A percentile compares a stretch with the other conserved stretches of the same genome.
Evolutionary conservation across 2,329 filamentous ascomycete species (phyloP).

Genomic region (Parafenestella ontariensis): DNA sequence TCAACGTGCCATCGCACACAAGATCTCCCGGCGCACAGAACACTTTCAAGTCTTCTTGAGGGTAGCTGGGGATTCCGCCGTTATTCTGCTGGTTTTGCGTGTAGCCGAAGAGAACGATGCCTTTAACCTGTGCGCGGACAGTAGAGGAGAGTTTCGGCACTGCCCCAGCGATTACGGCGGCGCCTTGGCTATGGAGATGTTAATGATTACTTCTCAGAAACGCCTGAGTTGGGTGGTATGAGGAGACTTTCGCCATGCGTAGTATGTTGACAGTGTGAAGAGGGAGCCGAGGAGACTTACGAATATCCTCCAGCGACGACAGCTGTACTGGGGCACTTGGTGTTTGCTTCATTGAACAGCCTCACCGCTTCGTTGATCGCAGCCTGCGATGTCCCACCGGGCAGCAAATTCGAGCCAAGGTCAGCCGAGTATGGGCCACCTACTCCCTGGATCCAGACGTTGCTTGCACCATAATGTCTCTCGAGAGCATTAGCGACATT

Average conservation of each 20-base stretch:
- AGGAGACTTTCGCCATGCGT: neutral
- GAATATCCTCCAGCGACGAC: slow-evolving; percentile 53
- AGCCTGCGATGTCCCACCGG: slow-evolving; percentile 38
- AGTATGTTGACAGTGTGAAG: neutral
- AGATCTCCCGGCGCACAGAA: slow-evolving; percentile 46
- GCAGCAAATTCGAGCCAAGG: slow-evolving; percentile 42
- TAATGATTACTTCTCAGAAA: too few species aligned
- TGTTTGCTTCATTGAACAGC: slow-evolving; percentile 46
- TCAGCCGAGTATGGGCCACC: slow-evolving; percentile 46
- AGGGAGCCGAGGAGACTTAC: slow-evolving; percentile 28
- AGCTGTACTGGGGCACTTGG: slow-evolving; percentile 48
- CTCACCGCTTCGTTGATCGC: slow-evolving; percentile 46
- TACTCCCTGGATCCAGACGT: slow-evolving; percentile 43
- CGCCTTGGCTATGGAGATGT: slow-evolving; percentile 46
- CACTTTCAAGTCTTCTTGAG: slow-evolving; percentile 40
- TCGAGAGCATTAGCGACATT: slow-evolving; percentile 29
- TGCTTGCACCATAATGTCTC: slow-evolving; percentile 27
- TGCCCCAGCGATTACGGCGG: slow-evolving; percentile 48
- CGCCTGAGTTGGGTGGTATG: too few species aligned
- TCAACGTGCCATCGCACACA: slow-evolving; percentile 46
- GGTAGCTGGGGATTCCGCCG: slow-evolving; percentile 45
- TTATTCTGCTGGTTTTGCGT: slow-evolving; percentile 49
- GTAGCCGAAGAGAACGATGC: slow-evolving; percentile 51
- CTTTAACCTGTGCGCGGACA: slow-evolving; percentile 43
- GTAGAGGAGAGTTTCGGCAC: slow-evolving; percentile 35